phyloP scores from a whole-genome alignment of 352 stramenopile genomes.

The Globisporangium spinosum region DNA sequence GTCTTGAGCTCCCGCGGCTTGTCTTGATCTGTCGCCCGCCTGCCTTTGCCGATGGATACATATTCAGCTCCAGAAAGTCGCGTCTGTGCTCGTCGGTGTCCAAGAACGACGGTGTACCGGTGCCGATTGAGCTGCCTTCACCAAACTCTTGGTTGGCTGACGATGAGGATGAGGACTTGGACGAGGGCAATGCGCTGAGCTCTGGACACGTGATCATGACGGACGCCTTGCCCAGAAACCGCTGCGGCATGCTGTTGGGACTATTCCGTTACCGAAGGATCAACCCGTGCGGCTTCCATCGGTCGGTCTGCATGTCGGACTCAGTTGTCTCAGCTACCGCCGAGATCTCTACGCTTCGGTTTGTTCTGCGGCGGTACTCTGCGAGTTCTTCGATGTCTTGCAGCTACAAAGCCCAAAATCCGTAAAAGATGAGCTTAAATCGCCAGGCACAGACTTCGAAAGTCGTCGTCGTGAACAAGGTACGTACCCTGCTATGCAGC shows the following conservation, averaged over 20 bases:
- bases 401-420: conserved; percentile 29
- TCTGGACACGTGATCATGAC: conserved; percentile 70
- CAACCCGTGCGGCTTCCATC: conserved; percentile 66
- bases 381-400: conserved; percentile 55
- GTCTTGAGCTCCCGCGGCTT: conserved; percentile 41
- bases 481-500: conserved; percentile 40
- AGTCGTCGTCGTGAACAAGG: neutral
- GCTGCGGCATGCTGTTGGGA: conserved; percentile 59
- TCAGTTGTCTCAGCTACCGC: conserved; percentile 39
- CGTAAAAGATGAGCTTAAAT: neutral
- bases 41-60: conserved; percentile 46
- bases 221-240: conserved; percentile 63
- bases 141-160: conserved; percentile 25
- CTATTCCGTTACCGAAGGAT: conserved; percentile 71
- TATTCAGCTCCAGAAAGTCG: conserved; percentile 51
- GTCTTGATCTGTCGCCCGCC: conserved; percentile 62
- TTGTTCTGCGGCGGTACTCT: conserved; percentile 51
- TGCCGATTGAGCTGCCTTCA: neutral
- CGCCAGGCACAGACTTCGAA: neutral
- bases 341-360: conserved; percentile 58
- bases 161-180: conserved; percentile 10
- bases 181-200: conserved; percentile 22
- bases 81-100: conserved; percentile 40
- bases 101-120: neutral
- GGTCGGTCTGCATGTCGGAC: conserved; percentile 64